These are phyloP conservation scores for Talaromyces trachyspermus DNA, from an alignment of 495 filamentous ascomycete species.

Conservation along the genomic window DNA sequence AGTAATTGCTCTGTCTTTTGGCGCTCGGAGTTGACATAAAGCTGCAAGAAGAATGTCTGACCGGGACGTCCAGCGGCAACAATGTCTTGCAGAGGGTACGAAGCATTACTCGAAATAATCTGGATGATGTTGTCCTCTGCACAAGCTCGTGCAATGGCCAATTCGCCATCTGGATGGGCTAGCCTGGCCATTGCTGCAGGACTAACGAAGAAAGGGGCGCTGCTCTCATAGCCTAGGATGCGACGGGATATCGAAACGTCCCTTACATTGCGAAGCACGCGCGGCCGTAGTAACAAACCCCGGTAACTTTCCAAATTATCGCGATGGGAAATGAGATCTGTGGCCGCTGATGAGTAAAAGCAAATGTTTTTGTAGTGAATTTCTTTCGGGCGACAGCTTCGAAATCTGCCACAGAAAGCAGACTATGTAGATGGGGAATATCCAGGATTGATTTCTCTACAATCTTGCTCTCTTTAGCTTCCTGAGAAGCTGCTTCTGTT, in stretches of 20 bases:
- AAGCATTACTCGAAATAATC: background rate
- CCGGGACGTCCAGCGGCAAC: constrained; percentile 47
- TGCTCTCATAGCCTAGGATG: constrained; percentile 54
- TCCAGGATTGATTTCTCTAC: constrained; percentile 27
- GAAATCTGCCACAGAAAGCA: constrained; percentile 73
- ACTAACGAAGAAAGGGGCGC: constrained; percentile 59
- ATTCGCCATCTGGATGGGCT: constrained; percentile 67
- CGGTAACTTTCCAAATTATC: constrained; percentile 52
- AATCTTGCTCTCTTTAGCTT: constrained; percentile 17
- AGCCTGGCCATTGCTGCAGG: constrained; percentile 68
- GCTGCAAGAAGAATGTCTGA: constrained; percentile 61
- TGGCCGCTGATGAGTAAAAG: constrained; percentile 80
- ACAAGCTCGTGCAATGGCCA: constrained; percentile 54
- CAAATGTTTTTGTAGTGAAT: constrained; percentile 65
- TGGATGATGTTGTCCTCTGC: constrained; percentile 40
- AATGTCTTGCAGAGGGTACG: constrained; percentile 2
- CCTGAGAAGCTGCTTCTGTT: background rate
- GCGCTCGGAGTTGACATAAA: constrained; percentile 74
- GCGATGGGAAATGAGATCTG: constrained; percentile 59
- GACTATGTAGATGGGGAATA: constrained; percentile 51
- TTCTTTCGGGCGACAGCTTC: constrained; percentile 52
- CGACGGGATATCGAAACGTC: constrained; percentile 44
- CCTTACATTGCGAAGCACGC: constrained; percentile 64
- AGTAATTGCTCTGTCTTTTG: constrained; percentile 58
- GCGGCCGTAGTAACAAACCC: constrained; percentile 62